phyloP scores from a whole-genome alignment of 2,329 filamentous ascomycete genomes.

The Emericellopsis cladophorae region DNA sequence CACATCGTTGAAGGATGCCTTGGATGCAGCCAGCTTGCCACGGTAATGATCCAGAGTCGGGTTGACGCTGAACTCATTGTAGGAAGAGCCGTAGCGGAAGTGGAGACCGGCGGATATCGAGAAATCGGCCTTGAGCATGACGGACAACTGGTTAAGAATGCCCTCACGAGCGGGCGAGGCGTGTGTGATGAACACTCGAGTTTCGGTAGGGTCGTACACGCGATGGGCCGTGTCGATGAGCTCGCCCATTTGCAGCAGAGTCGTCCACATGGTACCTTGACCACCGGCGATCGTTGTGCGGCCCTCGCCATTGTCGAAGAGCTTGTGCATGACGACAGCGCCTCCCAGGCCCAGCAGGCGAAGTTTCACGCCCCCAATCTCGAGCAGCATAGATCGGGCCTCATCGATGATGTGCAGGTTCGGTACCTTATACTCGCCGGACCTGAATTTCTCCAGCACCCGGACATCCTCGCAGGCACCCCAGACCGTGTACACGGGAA shows the following conservation, averaged over 20 bases:
- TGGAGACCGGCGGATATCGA: constrained; percentile 95
- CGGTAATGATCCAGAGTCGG: constrained; percentile 96
- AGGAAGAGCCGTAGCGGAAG: constrained; percentile 97
- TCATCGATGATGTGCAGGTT: constrained; percentile 99
- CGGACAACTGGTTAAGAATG: constrained; percentile 92
- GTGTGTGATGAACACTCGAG: constrained; percentile 90
- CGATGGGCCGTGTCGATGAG: constrained; percentile 95
- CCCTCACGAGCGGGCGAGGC: constrained; percentile 94
- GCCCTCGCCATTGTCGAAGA: constrained; percentile 97
- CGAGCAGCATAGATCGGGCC: constrained; percentile 87
- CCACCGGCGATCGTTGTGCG: constrained; percentile 96
- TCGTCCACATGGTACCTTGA: constrained; percentile 99
- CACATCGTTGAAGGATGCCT: constrained; percentile 97
- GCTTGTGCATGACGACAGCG: constrained; percentile 98
- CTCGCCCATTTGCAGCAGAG: constrained; percentile 93
- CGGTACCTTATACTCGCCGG: constrained; percentile 92
- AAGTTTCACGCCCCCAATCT: constrained; percentile 91
- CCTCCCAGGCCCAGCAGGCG: constrained; percentile 86
- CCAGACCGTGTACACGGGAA: constrained; percentile 98
- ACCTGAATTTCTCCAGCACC: constrained; percentile 93
- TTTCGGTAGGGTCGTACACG: constrained; percentile 96
- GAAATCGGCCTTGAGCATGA: constrained; percentile 95
- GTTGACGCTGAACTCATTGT: constrained; percentile 99
- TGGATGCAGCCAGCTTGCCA: constrained; percentile 93
- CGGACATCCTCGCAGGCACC: constrained; percentile 97